Base-by-base conservation (phyloP, 192 early-diverging fungal species). In the Spizellomyces punctatus region DNA sequence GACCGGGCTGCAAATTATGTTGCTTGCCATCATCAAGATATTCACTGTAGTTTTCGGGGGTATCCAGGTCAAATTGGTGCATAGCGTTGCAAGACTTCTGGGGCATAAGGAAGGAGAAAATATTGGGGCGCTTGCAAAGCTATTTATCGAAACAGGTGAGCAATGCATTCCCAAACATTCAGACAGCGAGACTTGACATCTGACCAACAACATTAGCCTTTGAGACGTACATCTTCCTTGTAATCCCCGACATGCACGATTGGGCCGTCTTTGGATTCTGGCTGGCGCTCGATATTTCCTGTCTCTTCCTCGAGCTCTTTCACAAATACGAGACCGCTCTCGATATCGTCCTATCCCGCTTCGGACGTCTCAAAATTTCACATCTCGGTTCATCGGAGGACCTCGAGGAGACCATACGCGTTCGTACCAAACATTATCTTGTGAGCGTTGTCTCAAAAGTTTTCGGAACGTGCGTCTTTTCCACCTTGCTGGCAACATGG, bases 241-340 rank as follows among this genome's bases (percentile, higher is more conserved):
- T 61, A 16, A 61, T 61, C 42, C 59, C 59, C 21, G 59, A 61
- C 42, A 61, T 61, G 59, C 17, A 61, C 17, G 59, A 41, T 41
- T 61, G 59, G 59, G n/a, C 59, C 3, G 59, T 61, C 5, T 61
- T 61, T 61, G 36, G 59, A 14, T 61, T 61, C 59, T 61, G 59
- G 59, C 17, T 61, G 6, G 59, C 5, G 5, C 59, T 61, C 5
- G 59, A 61, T 61, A 61, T 61, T 10, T 4, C 36, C 14, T 61
- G 16, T 27, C 42, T 61, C 22, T 16, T 61, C 59, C 42, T 61
- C 21, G 59, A 61, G 8, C 16, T 61, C 17, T 61, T 27, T 17
- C 16, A 41, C 9, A 14, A 42, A 16, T 61, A 61, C 14, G 59
- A 61, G 9, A 41, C 16, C 5, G n/a, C 54, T 6, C n/a, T 56